These are phyloP conservation scores for Tricholoma matsutake DNA, from an alignment of 768 basidiomycete genomes.

Conservation along the genomic window DNA sequence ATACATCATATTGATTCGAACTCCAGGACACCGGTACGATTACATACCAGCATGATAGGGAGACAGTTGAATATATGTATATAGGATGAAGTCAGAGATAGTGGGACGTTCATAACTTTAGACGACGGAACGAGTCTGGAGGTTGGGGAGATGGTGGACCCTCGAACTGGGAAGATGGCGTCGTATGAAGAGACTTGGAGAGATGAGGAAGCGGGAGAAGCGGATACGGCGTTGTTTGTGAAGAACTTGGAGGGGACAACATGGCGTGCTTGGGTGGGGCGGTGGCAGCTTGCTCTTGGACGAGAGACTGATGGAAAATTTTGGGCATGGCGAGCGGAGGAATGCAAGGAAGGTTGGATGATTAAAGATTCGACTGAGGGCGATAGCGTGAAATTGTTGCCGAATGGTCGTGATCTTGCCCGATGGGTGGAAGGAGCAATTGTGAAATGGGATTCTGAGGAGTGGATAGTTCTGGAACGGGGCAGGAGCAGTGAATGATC, in stretches of 20 bases:
- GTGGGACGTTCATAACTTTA: slow-evolving; percentile 23
- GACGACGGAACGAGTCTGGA: slow-evolving; percentile 29
- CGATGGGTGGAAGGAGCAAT: slow-evolving; percentile 10
- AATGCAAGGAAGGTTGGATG: slow-evolving; percentile 7
- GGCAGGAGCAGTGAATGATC: background rate
- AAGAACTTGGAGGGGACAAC: slow-evolving; percentile 11
- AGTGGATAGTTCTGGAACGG: slow-evolving; percentile 13
- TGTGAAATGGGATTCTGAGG: slow-evolving; percentile 10
- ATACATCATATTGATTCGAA: slow-evolving; percentile 32
- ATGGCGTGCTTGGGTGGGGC: slow-evolving; percentile 17
- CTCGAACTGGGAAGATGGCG: slow-evolving; percentile 24
- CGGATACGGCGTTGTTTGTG: slow-evolving; percentile 9
- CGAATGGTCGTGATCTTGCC: slow-evolving; percentile 5
- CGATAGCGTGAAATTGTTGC: slow-evolving; percentile 5
- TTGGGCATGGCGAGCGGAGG: slow-evolving; percentile 21
- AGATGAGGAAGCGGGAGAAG: slow-evolving; percentile 22
- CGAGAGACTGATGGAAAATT: slow-evolving; percentile 8
- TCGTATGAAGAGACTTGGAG: slow-evolving; percentile 32
- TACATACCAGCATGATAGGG: background rate
- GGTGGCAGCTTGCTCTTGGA: slow-evolving; percentile 15
- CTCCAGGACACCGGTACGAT: slow-evolving; percentile 26
- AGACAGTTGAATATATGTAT: background rate
- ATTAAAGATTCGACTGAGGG: slow-evolving; percentile 4
- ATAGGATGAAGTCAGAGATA: slow-evolving; percentile 20
- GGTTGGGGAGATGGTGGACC: slow-evolving; percentile 33